A percentile compares a stretch with the other conserved stretches of the same genome.
Conservation (phyloP, 768 basidiomycete genomes). For the Mycena kentingensis region DNA sequence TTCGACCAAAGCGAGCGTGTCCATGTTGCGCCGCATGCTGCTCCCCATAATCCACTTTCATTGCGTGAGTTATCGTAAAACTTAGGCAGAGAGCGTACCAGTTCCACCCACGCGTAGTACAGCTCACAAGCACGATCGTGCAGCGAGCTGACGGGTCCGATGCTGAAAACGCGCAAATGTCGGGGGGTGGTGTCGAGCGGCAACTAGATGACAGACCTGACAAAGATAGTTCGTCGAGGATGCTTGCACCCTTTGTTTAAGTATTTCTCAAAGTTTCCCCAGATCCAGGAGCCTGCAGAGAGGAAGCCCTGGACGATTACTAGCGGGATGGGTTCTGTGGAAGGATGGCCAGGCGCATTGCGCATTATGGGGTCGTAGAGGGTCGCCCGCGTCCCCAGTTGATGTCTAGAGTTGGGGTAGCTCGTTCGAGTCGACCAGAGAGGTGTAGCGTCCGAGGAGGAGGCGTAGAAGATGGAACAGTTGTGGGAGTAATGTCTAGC, state of each 20-base stretch:
- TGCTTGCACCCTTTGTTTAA: slow-evolving; percentile 27
- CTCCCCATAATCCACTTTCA: slow-evolving; percentile 49
- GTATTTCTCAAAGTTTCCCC: slow-evolving; percentile 42
- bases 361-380: too few relatives aligned
- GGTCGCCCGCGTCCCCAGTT: too few relatives aligned
- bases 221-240: slow-evolving; percentile 27
- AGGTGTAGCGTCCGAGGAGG: too few relatives aligned
- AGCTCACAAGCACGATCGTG: slow-evolving; percentile 57
- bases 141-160: slow-evolving; percentile 53
- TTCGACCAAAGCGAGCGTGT: slow-evolving; percentile 47
- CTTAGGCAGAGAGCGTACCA: slow-evolving; percentile 27
- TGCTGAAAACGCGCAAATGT: slow-evolving; percentile 29
- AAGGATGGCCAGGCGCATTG: neutral
- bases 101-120: slow-evolving; percentile 49
- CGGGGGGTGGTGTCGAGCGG: neutral
- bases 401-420: too few relatives aligned
- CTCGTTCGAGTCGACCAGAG: too few relatives aligned
- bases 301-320: slow-evolving; percentile 55
- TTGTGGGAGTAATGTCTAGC: too few relatives aligned
- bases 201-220: slow-evolving; percentile 19
- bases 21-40: slow-evolving; percentile 40
- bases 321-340: slow-evolving; percentile 38
- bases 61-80: neutral
- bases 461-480: too few relatives aligned
- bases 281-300: slow-evolving; percentile 38